A percentile compares a stretch with the other conserved stretches of the same genome.
Evolutionary conservation across 2,329 filamentous ascomycete genomes (phyloP).

Genomic region (Cercospora beticola): DNA sequence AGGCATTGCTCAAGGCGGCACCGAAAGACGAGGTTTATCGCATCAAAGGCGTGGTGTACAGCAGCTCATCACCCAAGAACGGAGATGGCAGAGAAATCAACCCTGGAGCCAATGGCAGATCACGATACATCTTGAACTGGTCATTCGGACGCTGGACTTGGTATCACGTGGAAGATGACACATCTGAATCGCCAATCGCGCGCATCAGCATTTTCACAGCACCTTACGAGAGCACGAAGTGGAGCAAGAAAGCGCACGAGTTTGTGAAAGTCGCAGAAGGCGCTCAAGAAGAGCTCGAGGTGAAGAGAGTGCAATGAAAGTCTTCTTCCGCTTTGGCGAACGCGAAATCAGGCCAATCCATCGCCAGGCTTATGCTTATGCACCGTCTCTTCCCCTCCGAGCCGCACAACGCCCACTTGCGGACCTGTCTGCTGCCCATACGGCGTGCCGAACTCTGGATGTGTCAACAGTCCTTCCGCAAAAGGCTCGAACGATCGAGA

Average conservation of each 20-base stretch:
- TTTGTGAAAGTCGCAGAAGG: conserved; percentile 30
- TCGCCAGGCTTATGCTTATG: not conserved
- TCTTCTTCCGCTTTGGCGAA: no score
- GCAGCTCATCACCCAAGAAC: conserved; percentile 42
- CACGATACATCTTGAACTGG: conserved; percentile 92
- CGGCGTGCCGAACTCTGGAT: not conserved
- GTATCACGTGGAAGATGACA: conserved; percentile 40
- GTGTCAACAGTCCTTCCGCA: not conserved
- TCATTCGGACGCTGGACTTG: conserved; percentile 96
- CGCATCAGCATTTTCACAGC: conserved; percentile 76
- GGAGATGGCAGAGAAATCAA: conserved; percentile 40
- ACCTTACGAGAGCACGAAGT: conserved; percentile 70
- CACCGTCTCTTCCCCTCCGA: not conserved
- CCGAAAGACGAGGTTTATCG: conserved; percentile 94
- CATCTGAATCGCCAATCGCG: conserved; percentile 52
- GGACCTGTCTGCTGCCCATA: not conserved
- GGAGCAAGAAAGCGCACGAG: conserved; percentile 69
- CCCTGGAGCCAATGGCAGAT: conserved; percentile 40
- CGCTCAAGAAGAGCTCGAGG: conserved; percentile 50
- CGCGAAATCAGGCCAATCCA: not conserved
- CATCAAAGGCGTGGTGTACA: conserved; percentile 72
- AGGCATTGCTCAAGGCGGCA: conserved; percentile 66
- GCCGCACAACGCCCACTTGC: not conserved
- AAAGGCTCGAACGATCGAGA: not conserved
- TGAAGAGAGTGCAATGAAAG: conserved; percentile 44